These are phyloP conservation scores for Brasilioporus rufonigricans DNA, from an alignment of 768 basidiomycete genomes.

Conservation along the genomic window DNA sequence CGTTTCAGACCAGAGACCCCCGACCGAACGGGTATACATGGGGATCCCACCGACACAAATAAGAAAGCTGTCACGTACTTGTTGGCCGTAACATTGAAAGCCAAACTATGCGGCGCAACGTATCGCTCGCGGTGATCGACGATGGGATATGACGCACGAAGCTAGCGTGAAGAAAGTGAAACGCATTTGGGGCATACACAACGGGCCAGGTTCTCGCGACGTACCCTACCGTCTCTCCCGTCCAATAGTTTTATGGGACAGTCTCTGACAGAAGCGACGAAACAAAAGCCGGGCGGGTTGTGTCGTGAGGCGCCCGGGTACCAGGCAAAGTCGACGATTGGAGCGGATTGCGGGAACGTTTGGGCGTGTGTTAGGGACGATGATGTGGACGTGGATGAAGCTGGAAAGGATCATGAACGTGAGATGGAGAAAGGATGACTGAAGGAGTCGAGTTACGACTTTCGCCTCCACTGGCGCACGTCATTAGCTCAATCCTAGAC, in stretches of 20 bases:
- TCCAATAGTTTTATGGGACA: constrained; percentile 85
- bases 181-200: no score
- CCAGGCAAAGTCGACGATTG: constrained; percentile 81
- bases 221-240: constrained; percentile 70
- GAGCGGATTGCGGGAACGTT: constrained; percentile 54
- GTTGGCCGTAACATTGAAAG: constrained; percentile 67
- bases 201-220: constrained; percentile 14
- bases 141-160: constrained; percentile 88
- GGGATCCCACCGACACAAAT: no score
- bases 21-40: no score
- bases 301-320: constrained; percentile 69
- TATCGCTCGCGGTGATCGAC: constrained; percentile 93
- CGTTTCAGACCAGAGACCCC: no score
- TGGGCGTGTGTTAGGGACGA: constrained; percentile 18
- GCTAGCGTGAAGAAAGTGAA: constrained; percentile 40
- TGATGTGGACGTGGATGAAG: not conserved
- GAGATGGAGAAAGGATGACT: no score
- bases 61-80: constrained; percentile 42
- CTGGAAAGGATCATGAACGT: not conserved
- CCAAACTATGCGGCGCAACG: constrained; percentile 80
- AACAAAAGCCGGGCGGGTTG: constrained; percentile 72
- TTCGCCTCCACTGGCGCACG: no score
- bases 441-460: no score
- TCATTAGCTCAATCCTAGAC: no score
- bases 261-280: constrained; percentile 80